These are phyloP conservation scores for Filobasidium uniguttulatum DNA, from an alignment of 1,284 basidiomycete genomes.

Conservation along the genomic window DNA sequence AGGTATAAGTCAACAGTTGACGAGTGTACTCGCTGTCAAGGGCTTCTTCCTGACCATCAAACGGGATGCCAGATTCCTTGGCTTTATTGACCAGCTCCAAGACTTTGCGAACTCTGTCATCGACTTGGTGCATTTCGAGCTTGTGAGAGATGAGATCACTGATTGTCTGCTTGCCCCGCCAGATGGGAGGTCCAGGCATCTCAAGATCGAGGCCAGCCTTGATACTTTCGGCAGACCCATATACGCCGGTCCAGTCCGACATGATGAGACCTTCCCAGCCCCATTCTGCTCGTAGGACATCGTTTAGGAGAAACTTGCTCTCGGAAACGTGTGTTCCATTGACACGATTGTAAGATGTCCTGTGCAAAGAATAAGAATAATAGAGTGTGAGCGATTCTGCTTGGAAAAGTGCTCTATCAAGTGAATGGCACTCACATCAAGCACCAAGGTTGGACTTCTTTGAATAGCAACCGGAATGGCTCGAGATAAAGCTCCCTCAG, in stretches of 20 bases:
- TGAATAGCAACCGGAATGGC: constrained; percentile 70
- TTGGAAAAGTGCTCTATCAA: constrained; percentile 46
- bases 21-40: constrained; percentile 14
- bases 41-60: constrained; percentile 47
- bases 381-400: too few relatives aligned
- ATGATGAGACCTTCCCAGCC: constrained; percentile 55
- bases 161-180: constrained; percentile 40
- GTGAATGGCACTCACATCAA: constrained; percentile 26
- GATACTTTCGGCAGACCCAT: constrained; percentile 50
- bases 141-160: constrained; percentile 51
- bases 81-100: constrained; percentile 46
- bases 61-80: constrained; percentile 51
- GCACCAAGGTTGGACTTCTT: constrained; percentile 39
- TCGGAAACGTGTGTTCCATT: constrained; percentile 61
- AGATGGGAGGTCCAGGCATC: constrained; percentile 15
- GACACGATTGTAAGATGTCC: constrained; percentile 42
- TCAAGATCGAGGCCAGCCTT: constrained; percentile 67
- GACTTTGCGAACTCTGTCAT: constrained; percentile 44
- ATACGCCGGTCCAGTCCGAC: constrained; percentile 64
- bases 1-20: constrained; percentile 49
- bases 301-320: constrained; percentile 43
- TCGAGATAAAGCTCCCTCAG: constrained; percentile 69
- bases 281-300: constrained; percentile 47
- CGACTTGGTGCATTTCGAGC: constrained; percentile 49
- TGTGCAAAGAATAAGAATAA: too few relatives aligned